phyloP scores from a whole-genome alignment of 2,329 filamentous ascomycete species.

The Chaetomium sp. region DNA sequence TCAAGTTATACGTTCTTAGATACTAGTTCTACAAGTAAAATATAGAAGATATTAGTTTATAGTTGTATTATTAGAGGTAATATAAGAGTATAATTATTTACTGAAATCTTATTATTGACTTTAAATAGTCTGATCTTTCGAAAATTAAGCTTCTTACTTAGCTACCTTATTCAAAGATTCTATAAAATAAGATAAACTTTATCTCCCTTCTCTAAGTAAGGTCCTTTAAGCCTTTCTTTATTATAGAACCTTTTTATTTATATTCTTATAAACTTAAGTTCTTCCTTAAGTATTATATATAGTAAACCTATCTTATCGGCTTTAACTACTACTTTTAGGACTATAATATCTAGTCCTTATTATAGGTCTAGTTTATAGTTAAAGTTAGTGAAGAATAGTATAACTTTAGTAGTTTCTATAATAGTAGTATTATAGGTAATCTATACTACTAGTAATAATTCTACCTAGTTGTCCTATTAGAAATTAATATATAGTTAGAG shows the following conservation, averaged over 20 bases:
- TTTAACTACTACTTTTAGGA: slow-evolving; percentile 5
- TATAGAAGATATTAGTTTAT: slow-evolving; percentile 8
- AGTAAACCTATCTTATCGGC: slow-evolving; percentile 3
- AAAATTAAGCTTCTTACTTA: slow-evolving; percentile 11
- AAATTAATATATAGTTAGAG: too few species aligned
- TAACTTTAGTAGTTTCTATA: neutral
- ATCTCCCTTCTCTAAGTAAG: slow-evolving; percentile 7
- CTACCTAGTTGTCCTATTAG: too few species aligned
- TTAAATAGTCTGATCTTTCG: slow-evolving; percentile 9
- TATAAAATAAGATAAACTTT: slow-evolving; percentile 6
- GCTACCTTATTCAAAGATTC: slow-evolving; percentile 7
- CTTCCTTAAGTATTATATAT: slow-evolving; percentile 1
- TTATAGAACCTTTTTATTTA: slow-evolving; percentile 9
- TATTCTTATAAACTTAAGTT: slow-evolving; percentile 7
- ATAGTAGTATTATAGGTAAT: neutral
- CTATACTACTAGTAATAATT: too few species aligned
- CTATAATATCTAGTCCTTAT: slow-evolving; percentile 1
- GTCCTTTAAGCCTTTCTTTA: too few species aligned
- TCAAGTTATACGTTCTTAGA: neutral
- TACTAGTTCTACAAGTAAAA: slow-evolving; percentile 11
- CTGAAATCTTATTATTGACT: slow-evolving; percentile 3
- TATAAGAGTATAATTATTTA: slow-evolving; percentile 2
- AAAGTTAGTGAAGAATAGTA: slow-evolving; percentile 5
- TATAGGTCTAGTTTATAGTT: slow-evolving; percentile 11
- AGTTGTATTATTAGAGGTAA: slow-evolving; percentile 3